Conservation (phyloP, 2,329 filamentous ascomycete species). For the Paracoccidioides brasiliensis region DNA sequence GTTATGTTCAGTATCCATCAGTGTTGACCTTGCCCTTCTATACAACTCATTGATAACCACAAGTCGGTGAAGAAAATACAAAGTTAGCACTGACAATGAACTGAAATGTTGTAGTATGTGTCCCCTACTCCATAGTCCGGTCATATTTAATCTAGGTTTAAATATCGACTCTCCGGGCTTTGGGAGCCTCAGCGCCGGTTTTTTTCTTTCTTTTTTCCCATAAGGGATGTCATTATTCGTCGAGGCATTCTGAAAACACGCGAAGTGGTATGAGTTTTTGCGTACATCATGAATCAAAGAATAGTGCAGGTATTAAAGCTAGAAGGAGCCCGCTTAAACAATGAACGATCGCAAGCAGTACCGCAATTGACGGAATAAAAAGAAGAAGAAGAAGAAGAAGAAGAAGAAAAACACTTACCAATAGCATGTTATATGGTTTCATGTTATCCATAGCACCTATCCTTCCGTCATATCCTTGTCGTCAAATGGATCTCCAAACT, state of each 20-base stretch:
- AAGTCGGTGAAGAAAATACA: background rate
- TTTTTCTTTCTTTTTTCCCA: background rate
- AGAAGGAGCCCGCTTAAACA: background rate
- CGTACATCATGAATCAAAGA: no score
- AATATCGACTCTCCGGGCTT: no score
- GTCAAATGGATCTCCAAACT: constrained; percentile 36
- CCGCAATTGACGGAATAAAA: background rate
- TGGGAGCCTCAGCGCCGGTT: background rate
- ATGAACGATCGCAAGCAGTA: background rate
- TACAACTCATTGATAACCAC: background rate
- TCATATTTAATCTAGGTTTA: no score
- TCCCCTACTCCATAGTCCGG: no score
- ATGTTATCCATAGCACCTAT: background rate
- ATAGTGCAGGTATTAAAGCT: no score
- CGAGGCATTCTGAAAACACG: background rate
- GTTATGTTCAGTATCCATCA: background rate
- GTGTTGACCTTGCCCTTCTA: background rate
- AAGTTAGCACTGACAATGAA: background rate
- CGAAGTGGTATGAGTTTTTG: background rate
- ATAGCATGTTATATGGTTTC: background rate
- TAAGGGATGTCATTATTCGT: background rate
- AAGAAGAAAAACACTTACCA: background rate
- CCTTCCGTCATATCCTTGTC: constrained; percentile 24
- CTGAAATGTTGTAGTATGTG: background rate
- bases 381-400: background rate